phyloP scores from a whole-genome alignment of 768 basidiomycete genomes.

The Suillus bovinus region DNA sequence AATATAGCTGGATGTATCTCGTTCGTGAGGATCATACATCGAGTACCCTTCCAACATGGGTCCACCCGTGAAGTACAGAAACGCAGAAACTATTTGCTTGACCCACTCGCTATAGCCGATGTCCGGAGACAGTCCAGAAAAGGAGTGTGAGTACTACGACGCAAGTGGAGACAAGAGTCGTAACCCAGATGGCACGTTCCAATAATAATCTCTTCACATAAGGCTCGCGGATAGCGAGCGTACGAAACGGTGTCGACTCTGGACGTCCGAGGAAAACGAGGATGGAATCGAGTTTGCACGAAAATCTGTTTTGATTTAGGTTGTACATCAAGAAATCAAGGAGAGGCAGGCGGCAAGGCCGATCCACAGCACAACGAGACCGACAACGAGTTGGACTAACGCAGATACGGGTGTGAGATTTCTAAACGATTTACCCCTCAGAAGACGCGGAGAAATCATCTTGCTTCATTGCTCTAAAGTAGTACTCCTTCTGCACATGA shows the following conservation, averaged over 20 bases:
- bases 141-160: conserved; percentile 80
- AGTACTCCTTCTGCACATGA: conserved; percentile 96
- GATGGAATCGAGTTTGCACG: conserved; percentile 95
- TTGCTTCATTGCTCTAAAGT: conserved; percentile 95
- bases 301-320: conserved; percentile 93
- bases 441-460: conserved; percentile 92
- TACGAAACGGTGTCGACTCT: conserved; percentile 96
- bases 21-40: conserved; percentile 9
- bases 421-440: conserved; percentile 96
- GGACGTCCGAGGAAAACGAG: conserved; percentile 92
- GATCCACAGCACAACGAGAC: conserved; percentile 90
- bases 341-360: conserved; percentile 90
- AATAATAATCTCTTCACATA: conserved; percentile 91
- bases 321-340: conserved; percentile 90
- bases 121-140: conserved; percentile 96
- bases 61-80: conserved; percentile 1
- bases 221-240: conserved; percentile 87
- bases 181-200: conserved; percentile 91
- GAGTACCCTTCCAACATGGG: conserved; percentile 1
- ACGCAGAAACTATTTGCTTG: not conserved
- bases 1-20: too few species aligned
- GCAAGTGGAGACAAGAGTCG: conserved; percentile 71
- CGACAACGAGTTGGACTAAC: conserved; percentile 80
- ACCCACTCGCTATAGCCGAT: conserved; percentile 61
- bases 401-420: conserved; percentile 93